Percentiles rank a stretch among this genome's conserved stretches.
Evolutionary conservation across 148 eudicot genomes (phyloP).

Genomic region (Cornus kousa): DNA sequence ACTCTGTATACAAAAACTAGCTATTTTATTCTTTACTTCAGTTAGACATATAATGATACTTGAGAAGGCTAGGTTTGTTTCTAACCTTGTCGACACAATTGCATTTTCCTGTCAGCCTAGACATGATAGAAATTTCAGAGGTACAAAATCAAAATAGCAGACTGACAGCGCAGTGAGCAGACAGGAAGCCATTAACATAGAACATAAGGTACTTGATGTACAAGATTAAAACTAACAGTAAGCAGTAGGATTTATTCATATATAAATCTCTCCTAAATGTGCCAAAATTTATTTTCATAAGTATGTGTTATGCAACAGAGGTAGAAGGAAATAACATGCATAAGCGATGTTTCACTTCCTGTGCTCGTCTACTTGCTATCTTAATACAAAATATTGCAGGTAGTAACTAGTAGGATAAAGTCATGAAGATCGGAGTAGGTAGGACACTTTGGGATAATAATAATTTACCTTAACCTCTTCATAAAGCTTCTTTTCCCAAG

Average conservation of each 20-base stretch:
- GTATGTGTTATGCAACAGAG: no score
- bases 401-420: not conserved
- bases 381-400: not conserved
- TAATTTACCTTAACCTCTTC: conserved; percentile 85
- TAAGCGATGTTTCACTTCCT: not conserved
- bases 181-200: not conserved
- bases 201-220: not conserved
- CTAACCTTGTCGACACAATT: not conserved
- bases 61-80: not conserved
- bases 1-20: no score
- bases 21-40: not conserved
- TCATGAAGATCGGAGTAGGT: not conserved
- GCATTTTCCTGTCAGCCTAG: not conserved
- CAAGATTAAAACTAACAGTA: not conserved
- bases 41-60: not conserved
- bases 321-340: not conserved
- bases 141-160: not conserved
- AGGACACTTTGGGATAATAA: not conserved
- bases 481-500: conserved; percentile 98
- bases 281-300: no score
- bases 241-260: no score
- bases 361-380: not conserved
- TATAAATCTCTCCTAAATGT: no score
- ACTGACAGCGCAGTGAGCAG: not conserved
- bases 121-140: not conserved